Evolutionary conservation across 306 rosid species (phyloP), one percentile per base, ranked within the genome.

Genomic region (Pachyrhizus erosus): DNA sequence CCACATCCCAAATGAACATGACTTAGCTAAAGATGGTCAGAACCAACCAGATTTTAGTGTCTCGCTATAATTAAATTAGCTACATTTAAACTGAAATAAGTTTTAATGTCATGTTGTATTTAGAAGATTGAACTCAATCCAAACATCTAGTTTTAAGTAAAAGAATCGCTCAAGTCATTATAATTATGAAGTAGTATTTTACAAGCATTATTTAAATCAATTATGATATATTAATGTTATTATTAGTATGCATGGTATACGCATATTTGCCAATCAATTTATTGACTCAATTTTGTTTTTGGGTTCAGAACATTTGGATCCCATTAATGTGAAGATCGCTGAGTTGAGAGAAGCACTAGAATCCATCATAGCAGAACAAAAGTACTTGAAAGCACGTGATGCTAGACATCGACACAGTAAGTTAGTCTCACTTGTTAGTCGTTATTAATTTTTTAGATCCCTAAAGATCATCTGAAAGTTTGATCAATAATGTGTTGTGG

Each of bases 331-430:
- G 60, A 93, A 91, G 88, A 93, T 96, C 83, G 98, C 98, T 1
- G 98, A 92, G 89, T 85, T 94, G 66, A 89, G 96, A 86, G 97
- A 92, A 55, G 97, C 98, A 34, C 66, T 96, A 83, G 97, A 93
- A 75, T 86, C 97, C 0, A 91, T 96, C 64, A 88, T 91, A 64
- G 67, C 95, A 4, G 97, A 96, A 82, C 98, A 96, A 73, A 96
- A 90, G 81, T 93, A 91, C 80, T 87, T 96, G 90, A 96, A 87
- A 80, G 97, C 98, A 68, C 96, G 98, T 7, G 98, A 96, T 85
- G 62, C 92, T 55, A 94, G 99, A 52, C 98, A 93, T 64, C 92
- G 98, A 77, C 77, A 26, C 72, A 96, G 99, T 96, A 90, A 86
- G 99, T 88, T 34, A 58, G 31, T 86, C 70, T 75, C 26, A 15